Base-by-base conservation (phyloP, 2,329 filamentous ascomycete genomes). In the Neoarthrinium moseri region DNA sequence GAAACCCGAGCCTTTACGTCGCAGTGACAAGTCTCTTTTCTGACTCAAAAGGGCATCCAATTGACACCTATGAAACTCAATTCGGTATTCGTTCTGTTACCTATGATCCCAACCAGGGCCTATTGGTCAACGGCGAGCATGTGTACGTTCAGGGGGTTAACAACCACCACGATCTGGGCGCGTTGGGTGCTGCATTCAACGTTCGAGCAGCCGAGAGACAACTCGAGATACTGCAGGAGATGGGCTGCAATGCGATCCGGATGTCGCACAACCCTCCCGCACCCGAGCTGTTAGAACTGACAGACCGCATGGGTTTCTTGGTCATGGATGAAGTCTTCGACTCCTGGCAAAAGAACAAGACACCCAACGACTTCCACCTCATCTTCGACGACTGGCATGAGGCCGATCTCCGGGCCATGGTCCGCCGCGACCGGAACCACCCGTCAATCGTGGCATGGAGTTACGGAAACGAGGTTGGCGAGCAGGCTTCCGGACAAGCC, bases 341-440 rank as follows among this genome's bases (percentile, higher is more conserved):
- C 55, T 61, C 56, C 7, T 81, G 77, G 77, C 52, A 64, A 13
- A 53, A 35, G 15, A 49, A 59, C 17, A 80, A 80, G 56, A 70
- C 63, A 0, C 48, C 51, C 2, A 71, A 73, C 49, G 77, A 80
- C 54, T 79, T 73, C 52, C 71, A 77, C 49, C 54, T 73, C 13
- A 70, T 80, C 48, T 80, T 78, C 46, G 24, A 59, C 0, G 75
- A 80, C 39, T 80, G 77, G 77, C 65, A 73, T 47, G 76, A 80
- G 60, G 62, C 74, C 0, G 75, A 80, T 45, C 63, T 78, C 5
- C 71, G 77, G 0, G 52, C 69, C 2, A 74, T 80, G 46, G 53
- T 80, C n/a, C 69, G 75, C 5, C 71, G 77, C 7, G 77, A 80
- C 56, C 65, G 76, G n/a, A 80, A 80, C 53, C 76, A 80, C 54